Conservation (phyloP, 202 grass and related monocot genomes). For the Cymbopogon flexuosus region DNA sequence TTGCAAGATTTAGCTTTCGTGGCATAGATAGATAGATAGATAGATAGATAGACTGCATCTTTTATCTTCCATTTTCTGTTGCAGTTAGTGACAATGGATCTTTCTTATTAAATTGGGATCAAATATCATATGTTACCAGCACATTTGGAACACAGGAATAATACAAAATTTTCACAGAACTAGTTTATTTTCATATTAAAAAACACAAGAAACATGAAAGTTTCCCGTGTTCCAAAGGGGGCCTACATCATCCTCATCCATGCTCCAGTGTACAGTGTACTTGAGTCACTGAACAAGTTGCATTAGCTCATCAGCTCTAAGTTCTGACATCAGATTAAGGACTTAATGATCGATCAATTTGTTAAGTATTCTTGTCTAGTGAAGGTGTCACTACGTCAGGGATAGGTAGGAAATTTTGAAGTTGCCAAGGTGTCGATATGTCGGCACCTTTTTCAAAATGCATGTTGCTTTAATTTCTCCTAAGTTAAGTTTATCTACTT, state of each 20-base stretch:
- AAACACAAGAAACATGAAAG: too few species aligned
- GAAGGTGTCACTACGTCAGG: neutral
- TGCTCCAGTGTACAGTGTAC: neutral
- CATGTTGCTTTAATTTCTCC: too few species aligned
- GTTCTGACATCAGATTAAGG: neutral
- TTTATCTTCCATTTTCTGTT: neutral
- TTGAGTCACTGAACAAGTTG: neutral
- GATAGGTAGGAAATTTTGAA: neutral
- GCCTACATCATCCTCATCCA: neutral
- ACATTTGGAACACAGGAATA: too few species aligned
- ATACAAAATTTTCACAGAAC: too few species aligned
- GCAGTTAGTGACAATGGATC: neutral
- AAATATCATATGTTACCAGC: too few species aligned
- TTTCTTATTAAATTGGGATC: too few species aligned
- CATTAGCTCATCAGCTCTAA: neutral
- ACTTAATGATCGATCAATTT: neutral
- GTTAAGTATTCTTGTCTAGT: neutral
- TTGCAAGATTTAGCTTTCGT: neutral
- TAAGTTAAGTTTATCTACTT: too few species aligned
- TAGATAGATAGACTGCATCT: neutral
- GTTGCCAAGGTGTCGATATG: neutral
- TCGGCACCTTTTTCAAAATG: neutral
- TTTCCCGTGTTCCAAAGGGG: too few species aligned
- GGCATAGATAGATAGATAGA: too few species aligned
- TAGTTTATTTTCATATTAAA: too few species aligned